Percentiles rank a stretch among this genome's conserved stretches.
Evolutionary conservation across 163 green algal genomes (phyloP).

Genomic region (Scenedesmus sp.): DNA sequence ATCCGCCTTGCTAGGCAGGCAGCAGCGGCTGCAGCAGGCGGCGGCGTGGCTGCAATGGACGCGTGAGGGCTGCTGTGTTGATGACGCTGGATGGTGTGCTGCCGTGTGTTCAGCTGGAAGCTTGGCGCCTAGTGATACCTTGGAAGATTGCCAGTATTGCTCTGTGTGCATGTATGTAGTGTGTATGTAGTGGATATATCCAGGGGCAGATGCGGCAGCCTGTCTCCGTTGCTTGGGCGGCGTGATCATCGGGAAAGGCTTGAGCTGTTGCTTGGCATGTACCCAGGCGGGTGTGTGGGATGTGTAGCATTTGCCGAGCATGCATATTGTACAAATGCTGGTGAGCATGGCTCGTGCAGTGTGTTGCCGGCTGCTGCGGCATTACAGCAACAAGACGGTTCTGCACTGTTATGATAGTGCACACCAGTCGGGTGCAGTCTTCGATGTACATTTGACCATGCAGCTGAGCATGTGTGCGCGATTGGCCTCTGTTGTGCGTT

Average conservation of each 20-base stretch:
- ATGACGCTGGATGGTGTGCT: not conserved
- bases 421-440: not conserved
- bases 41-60: not conserved
- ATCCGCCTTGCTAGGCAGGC: not conserved
- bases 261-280: not conserved
- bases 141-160: not conserved
- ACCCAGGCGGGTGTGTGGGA: not conserved
- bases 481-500: not conserved
- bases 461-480: not conserved
- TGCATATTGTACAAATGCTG: not conserved
- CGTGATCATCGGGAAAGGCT: not conserved
- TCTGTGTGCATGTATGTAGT: not conserved
- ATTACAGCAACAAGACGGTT: not conserved
- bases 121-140: not conserved
- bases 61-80: not conserved
- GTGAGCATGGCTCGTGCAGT: not conserved
- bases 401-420: not conserved
- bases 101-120: not conserved
- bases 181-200: not conserved
- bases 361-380: not conserved
- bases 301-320: not conserved
- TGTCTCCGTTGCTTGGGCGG: not conserved
- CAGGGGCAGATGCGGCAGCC: not conserved
- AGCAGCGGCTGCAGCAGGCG: constrained; percentile 11
- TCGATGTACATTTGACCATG: not conserved